Base-by-base conservation (phyloP, 495 filamentous ascomycete genomes). In the Aspergillus ellipticus region DNA sequence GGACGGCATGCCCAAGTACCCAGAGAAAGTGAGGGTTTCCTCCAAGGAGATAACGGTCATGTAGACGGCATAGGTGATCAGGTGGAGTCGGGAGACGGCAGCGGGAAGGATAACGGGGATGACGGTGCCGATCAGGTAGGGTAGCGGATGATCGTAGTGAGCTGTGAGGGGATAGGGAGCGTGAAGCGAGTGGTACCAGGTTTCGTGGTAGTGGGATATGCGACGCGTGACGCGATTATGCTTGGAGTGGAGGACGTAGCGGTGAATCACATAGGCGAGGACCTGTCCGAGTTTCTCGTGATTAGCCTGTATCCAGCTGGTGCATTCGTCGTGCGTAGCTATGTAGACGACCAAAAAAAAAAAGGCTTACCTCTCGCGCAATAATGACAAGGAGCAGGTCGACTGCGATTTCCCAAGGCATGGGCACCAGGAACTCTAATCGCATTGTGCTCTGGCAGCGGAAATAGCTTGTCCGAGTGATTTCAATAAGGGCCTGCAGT, bases 81-180 rank as follows among this genome's bases (percentile, higher is more conserved):
- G 76, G 70, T 97, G 92, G 51, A 80, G 85, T 64, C 73, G 86
- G 72, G 82, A 86, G 15, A 78, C 66, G 56, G 76, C 65, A 1
- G 87, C 85, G 8, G 92, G 90, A 3, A 87, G 60, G 67, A 90
- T 92, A 16, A 83, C 79, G 0, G 92, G 92, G 17, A 92, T 35
- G 62, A 89, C 89, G 46, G 78, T 83, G 51, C 76, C 72, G 10
- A 95, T 61, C 1, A 96, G 70, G 58, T 90, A 88, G 4, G 82
- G 73, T n/a, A 87, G 28, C 0, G 92, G 90, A 60, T 96, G 90
- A 69, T 97, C 91, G 65, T 89, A 90, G 64, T 86, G 85, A 39
- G 79, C 86, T 58, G 79, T 82, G 45, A 85, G 79, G 19, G 87
- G 79, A 73, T 82, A 92, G 2, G 89, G 87, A 0, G 81, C 68